A percentile compares a stretch with the other conserved stretches of the same genome.
Conservation (phyloP, 208 protist species). For the Trypanosoma melophagium region DNA sequence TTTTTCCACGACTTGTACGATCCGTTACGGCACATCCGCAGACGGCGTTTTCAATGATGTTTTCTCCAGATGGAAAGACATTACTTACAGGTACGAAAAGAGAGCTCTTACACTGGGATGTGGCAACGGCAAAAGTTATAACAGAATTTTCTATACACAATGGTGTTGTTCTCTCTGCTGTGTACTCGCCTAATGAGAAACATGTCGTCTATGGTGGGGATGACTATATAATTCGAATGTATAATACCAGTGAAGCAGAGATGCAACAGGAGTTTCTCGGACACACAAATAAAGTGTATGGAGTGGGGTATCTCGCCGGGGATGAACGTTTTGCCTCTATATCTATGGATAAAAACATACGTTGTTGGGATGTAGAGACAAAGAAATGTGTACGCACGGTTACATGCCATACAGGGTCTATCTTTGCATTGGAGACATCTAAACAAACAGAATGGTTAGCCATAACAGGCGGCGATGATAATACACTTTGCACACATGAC, state of each 20-base stretch:
- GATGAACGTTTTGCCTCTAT: constrained; percentile 41
- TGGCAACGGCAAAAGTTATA: constrained; percentile 20
- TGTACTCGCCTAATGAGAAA: constrained; percentile 21
- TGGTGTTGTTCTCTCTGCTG: constrained; percentile 25
- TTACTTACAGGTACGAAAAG: constrained; percentile 20
- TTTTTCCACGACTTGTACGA: constrained; percentile 11
- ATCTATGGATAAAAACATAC: constrained; percentile 58
- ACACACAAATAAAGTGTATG: constrained; percentile 67
- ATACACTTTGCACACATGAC: constrained; percentile 57
- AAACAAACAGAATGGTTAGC: constrained; percentile 36
- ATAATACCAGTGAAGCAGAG: not conserved
- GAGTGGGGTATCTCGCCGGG: constrained; percentile 35
- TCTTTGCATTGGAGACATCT: constrained; percentile 60
- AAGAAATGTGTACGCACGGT: constrained; percentile 31
- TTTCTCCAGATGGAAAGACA: constrained; percentile 20
- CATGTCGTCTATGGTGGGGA: constrained; percentile 30
- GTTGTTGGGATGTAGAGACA: constrained; percentile 58
- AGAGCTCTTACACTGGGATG: constrained; percentile 34
- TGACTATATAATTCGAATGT: constrained; percentile 27
- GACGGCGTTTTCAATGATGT: constrained; percentile 7
- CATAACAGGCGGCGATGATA: constrained; percentile 55
- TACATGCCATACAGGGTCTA: constrained; percentile 41
- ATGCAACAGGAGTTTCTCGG: constrained; percentile 28
- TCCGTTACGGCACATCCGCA: constrained; percentile 14
- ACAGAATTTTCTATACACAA: constrained; percentile 18